Evolutionary conservation across 345 rosid species (phyloP), one percentile per base, ranked within the genome.

Genomic region (Citrus unshiu): DNA sequence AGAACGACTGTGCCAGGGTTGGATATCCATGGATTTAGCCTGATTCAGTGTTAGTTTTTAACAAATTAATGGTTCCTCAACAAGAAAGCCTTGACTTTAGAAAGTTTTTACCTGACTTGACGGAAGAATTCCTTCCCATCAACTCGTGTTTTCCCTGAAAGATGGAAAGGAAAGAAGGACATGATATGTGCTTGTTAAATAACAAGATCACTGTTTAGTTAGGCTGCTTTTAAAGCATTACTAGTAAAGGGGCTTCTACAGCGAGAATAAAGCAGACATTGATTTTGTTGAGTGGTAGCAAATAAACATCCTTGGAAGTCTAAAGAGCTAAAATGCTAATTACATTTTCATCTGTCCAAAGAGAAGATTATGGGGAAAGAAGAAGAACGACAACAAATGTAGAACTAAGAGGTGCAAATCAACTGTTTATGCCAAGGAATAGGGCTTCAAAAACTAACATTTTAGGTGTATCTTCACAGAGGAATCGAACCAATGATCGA

Each of bases 101-200:
- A 22, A 69, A 62, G 49, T 10, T 51, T 65, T 86, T 87, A 95
- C 99, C 98, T 93, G 86, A 93, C 98, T 92, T 92, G 96, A 46
- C 97, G 93, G 86, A 95, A 95, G 87, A 95, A 93, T 80, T 93
- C 99, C 84, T 92, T 95, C 73, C 99, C 99, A 46, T 93, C 99
- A 54, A 93, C 93, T 65, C 97, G 90, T 77, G 97, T 87, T 78
- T 92, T 83, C 32, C 89, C 98, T 93, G 92, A 80, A 85, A 80
- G 66, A 49, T 69, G 57, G 7, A 24, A 29, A 75, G 58, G 58
- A 54, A 61, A 54, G 29, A 37, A 72, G 73, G 35, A 3, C 58
- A 62, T 14, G 32, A 8, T 22, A 71, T 25, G n/a, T 49, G 39
- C 22, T 60, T 16, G 46, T 9, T 16, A 34, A 68, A 72, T n/a